Percentiles rank a stretch among this genome's conserved stretches.
Conservation (phyloP, 2,329 filamentous ascomycete genomes). For the Diaporthe sp. region DNA sequence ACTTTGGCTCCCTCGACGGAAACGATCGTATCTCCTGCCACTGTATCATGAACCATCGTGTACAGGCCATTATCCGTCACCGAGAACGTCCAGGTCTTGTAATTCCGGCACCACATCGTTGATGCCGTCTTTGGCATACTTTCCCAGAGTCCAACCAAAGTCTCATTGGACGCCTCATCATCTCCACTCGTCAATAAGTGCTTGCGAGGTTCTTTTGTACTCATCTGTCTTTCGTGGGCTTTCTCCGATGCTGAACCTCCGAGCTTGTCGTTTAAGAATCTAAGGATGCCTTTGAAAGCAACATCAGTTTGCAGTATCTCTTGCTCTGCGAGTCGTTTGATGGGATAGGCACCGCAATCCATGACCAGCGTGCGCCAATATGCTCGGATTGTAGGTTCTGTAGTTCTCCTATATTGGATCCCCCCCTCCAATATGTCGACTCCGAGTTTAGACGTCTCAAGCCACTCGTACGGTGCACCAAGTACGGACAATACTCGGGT, state of each 20-base stretch:
- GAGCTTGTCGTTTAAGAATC: not conserved
- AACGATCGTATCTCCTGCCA: not conserved
- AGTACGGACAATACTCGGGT: not conserved
- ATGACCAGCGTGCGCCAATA: not conserved
- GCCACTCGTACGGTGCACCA: not conserved
- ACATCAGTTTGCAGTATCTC: not conserved
- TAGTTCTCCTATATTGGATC: not conserved
- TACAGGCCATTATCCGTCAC: constrained; percentile 33
- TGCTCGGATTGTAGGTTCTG: not conserved
- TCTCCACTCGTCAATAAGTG: not conserved
- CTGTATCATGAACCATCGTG: constrained; percentile 27
- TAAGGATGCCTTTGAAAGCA: not conserved
- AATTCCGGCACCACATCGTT: constrained; percentile 38
- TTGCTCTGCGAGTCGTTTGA: not conserved
- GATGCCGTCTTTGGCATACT: not conserved
- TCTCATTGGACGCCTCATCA: not conserved
- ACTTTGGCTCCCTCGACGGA: constrained; percentile 5
- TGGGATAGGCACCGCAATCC: constrained; percentile 1
- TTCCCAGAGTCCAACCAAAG: not conserved
- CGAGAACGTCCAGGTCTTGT: constrained; percentile 32
- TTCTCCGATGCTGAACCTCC: not conserved
- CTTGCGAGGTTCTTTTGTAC: not conserved
- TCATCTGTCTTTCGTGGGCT: not conserved
- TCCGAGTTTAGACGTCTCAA: not conserved
- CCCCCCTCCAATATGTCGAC: not conserved